Evolutionary conservation across 257 asterid species (phyloP), one percentile per base, ranked within the genome.

Genomic region (Lithospermum erythrorhizon): DNA sequence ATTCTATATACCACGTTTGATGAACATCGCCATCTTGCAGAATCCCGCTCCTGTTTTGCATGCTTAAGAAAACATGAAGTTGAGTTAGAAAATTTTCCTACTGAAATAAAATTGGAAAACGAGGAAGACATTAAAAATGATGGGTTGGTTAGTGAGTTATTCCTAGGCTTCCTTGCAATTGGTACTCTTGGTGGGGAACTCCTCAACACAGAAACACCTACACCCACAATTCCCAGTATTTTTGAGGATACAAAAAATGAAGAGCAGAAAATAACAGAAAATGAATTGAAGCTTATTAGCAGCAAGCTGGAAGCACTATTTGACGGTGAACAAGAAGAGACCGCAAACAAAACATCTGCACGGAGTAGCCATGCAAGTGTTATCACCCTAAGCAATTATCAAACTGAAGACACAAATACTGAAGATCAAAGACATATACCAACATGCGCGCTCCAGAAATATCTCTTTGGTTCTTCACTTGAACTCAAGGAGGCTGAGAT

Each of bases 81-180:
- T 17, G 75, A 65, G 53, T 66, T 54, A 55, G 63, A 76, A 55
- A 68, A 70, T 70, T 60, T 73, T 41, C 70, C 74, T 55, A 65
- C 65, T 48, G 68, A 57, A 63, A 57, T 57, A 57, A 71, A 65
- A 68, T 41, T 41, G 17, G 65, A 61, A 70, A 68, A 70, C 65
- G 55, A 59, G 64, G 67, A 48, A 62, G 53, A 45, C 35, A 70
- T 23, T 67, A 71, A 76, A 67, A 41, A 41, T 41, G 85, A 83
- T 53, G 89, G 74, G 69, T 63, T 73, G 68, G 67, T 62, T 55
- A 47, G 23, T 55, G 89, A 87, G 65, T 71, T 81, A 59, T 87
- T 84, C 65, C 75, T 57, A 72, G 88, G 87, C n/a, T 84, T 89
- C 71, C 95, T 89, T 60, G 76, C 97, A 68, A 89, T 89, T 72